A percentile compares a stretch with the other conserved stretches of the same genome.
Evolutionary conservation across 306 rosid genomes (phyloP).

Genomic region (Lithocarpus polystachyus): DNA sequence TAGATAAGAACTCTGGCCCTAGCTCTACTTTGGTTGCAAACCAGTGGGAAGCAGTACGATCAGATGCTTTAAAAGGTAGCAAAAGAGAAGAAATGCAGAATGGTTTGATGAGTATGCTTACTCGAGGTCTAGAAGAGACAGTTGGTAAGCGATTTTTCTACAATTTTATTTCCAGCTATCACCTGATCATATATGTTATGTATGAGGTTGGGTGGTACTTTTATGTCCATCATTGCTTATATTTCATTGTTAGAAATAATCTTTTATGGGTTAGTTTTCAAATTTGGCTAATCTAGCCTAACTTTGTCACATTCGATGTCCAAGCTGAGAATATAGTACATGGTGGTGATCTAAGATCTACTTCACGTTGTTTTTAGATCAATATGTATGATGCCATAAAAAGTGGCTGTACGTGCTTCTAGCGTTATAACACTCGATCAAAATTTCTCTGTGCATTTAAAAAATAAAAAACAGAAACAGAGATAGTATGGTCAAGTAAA

Average conservation of each 20-base stretch:
- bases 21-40: constrained; percentile 16
- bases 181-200: background rate
- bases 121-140: constrained; percentile 51
- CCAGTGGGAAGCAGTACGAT: constrained; percentile 23
- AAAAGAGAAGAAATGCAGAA: constrained; percentile 33
- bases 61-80: constrained; percentile 21
- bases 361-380: background rate
- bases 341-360: background rate
- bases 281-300: background rate
- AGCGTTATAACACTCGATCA: background rate
- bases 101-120: constrained; percentile 39
- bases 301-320: background rate
- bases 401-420: background rate
- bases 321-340: background rate
- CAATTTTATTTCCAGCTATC: constrained; percentile 3
- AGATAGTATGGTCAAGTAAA: background rate
- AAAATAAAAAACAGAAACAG: background rate
- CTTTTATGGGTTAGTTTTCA: background rate
- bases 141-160: constrained; percentile 55
- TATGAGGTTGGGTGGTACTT: constrained; percentile 1
- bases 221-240: background rate
- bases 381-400: background rate
- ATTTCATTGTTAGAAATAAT: background rate
- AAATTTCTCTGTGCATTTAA: background rate
- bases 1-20: constrained; percentile 25